Conservation (phyloP, 2,329 filamentous ascomycete genomes). For the Stromatinia cepivora region DNA sequence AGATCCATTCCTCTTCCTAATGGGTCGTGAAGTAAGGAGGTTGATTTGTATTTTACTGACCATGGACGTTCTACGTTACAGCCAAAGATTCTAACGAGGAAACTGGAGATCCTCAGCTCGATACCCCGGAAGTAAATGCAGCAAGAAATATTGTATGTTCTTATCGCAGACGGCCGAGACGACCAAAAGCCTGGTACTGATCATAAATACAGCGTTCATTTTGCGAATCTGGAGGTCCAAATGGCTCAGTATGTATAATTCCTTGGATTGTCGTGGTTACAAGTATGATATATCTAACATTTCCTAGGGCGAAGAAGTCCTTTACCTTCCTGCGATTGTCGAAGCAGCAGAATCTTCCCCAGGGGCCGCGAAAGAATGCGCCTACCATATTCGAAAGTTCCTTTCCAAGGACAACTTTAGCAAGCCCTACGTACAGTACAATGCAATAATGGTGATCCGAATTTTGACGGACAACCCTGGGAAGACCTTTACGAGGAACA, state of each 20-base stretch:
- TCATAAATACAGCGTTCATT: conserved; percentile 63
- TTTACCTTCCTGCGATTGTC: conserved; percentile 90
- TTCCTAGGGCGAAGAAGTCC: conserved; percentile 77
- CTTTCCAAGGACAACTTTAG: conserved; percentile 69
- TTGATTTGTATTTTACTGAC: conserved; percentile 12
- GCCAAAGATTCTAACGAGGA: conserved; percentile 29
- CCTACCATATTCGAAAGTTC: conserved; percentile 77
- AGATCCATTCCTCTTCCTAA: conserved; percentile 10
- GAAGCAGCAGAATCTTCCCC: conserved; percentile 93
- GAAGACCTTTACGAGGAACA: conserved; percentile 81
- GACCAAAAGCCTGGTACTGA: conserved; percentile 27
- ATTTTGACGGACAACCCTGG: conserved; percentile 94
- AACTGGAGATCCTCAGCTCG: conserved; percentile 43
- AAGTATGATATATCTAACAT: conserved; percentile 23
- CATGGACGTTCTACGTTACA: conserved; percentile 12
- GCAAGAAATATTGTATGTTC: conserved; percentile 63
- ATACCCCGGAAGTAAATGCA: conserved; percentile 68
- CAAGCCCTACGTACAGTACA: conserved; percentile 79
- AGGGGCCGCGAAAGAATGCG: conserved; percentile 77
- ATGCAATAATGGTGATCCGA: conserved; percentile 90
- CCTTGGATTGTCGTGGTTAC: neutral
- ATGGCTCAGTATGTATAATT: conserved; percentile 51
- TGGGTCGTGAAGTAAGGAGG: neutral
- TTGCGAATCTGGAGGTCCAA: conserved; percentile 70
- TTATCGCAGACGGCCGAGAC: conserved; percentile 10